Conservation (phyloP, 805 yeast species). For the Phaffomyces antillensis region DNA sequence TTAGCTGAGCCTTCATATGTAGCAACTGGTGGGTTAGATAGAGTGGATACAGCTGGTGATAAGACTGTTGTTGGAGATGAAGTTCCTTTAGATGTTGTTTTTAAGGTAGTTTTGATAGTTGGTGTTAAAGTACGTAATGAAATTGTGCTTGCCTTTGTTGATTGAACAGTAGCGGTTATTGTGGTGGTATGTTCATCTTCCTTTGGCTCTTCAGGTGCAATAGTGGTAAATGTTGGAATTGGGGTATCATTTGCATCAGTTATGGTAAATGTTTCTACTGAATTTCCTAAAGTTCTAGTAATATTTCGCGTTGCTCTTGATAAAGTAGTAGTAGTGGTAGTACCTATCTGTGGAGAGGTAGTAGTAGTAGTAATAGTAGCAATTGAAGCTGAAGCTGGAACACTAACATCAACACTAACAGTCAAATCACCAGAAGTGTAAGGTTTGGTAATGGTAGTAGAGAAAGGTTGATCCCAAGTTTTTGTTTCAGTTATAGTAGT, state of each 20-base stretch:
- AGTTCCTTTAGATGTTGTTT: background rate
- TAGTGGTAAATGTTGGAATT: background rate
- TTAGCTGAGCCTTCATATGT: too few species aligned
- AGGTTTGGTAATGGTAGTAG: background rate
- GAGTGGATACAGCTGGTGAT: too few species aligned
- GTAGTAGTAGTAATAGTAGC: background rate
- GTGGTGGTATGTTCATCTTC: background rate
- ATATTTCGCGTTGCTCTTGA: background rate
- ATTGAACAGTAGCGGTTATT: background rate
- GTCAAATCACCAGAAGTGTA: too few species aligned
- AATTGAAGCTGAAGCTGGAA: background rate
- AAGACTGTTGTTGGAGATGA: too few species aligned
- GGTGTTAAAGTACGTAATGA: background rate
- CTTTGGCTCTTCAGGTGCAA: constrained; percentile 3
- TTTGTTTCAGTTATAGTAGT: background rate
- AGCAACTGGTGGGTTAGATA: too few species aligned
- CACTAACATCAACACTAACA: too few species aligned
- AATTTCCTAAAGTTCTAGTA: background rate
- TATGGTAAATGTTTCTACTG: background rate
- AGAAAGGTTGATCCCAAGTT: background rate
- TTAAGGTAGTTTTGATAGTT: background rate
- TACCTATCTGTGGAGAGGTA: background rate
- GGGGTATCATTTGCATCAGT: background rate
- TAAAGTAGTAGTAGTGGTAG: background rate
- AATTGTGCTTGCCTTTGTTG: background rate